Evolutionary conservation across 768 basidiomycete species (phyloP).

Genomic region (Boletus reticulatus): DNA sequence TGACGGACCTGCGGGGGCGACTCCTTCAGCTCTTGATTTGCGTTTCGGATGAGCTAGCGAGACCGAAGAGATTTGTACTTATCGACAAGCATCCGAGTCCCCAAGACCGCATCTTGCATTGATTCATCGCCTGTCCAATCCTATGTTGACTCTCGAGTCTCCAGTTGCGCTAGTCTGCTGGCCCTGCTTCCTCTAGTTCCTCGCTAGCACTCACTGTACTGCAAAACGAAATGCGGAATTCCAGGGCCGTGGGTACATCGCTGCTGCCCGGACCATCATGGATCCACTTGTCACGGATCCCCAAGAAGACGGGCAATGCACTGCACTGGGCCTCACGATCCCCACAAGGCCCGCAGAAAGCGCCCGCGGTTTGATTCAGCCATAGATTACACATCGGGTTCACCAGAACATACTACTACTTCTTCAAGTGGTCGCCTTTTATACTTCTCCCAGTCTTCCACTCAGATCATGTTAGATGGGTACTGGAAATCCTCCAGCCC

Average conservation of each 20-base stretch:
- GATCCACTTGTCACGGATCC: too few species aligned
- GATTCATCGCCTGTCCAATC: constrained; percentile 83
- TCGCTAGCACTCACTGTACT: constrained; percentile 46
- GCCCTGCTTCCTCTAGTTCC: constrained; percentile 40
- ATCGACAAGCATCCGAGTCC: constrained; percentile 52
- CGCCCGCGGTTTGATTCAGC: too few species aligned
- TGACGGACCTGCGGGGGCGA: constrained; percentile 40
- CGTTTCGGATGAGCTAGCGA: constrained; percentile 48
- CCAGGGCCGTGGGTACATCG: background rate
- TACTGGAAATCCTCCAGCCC: constrained; percentile 77
- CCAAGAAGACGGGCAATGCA: too few species aligned
- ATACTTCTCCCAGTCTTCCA: background rate
- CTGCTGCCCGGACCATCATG: background rate
- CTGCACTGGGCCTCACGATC: too few species aligned
- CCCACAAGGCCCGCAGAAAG: too few species aligned
- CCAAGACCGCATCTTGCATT: constrained; percentile 64
- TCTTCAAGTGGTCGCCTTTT: background rate
- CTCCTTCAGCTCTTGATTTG: constrained; percentile 64
- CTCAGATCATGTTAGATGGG: constrained; percentile 78
- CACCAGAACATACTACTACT: too few species aligned
- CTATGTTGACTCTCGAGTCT: constrained; percentile 48
- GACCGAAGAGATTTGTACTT: constrained; percentile 81
- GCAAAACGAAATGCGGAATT: background rate
- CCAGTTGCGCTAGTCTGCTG: constrained; percentile 29
- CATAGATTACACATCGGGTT: too few species aligned